phyloP scores from a whole-genome alignment of 441 rosid species.

The Biscutella laevigata region DNA sequence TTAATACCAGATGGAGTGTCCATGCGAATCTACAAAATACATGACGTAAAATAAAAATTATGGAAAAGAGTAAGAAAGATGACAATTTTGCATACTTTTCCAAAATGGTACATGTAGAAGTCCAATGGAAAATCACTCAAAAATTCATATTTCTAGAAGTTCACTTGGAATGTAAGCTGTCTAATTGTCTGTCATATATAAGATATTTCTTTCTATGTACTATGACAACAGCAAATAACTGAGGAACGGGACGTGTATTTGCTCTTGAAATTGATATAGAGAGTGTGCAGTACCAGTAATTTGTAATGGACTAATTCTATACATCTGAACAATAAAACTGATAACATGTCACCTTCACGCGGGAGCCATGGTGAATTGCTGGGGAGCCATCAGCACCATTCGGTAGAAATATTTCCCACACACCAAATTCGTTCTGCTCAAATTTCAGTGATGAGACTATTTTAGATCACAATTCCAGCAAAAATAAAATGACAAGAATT shows the following conservation, averaged over 20 bases:
- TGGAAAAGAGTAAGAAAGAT: constrained; percentile 1
- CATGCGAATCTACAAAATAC: constrained; percentile 72
- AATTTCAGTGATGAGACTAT: not conserved
- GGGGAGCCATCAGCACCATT: constrained; percentile 85
- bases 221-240: not conserved
- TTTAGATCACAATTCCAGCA: not conserved
- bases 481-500: constrained; percentile 2
- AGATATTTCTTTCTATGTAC: not conserved
- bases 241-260: not conserved
- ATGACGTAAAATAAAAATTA: not conserved
- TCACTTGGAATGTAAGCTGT: not conserved
- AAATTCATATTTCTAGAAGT: not conserved
- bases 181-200: not conserved
- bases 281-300: constrained; percentile 1
- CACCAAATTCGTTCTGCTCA: constrained; percentile 82
- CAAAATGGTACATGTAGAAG: not conserved
- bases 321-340: constrained; percentile 4
- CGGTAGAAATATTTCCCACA: constrained; percentile 95
- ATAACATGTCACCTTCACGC: constrained; percentile 60
- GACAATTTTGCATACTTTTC: constrained; percentile 7
- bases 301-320: not conserved
- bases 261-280: not conserved
- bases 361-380: constrained; percentile 94
- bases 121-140: not conserved
- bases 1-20: constrained; percentile 89